Base-by-base conservation (phyloP, 2,329 filamentous ascomycete genomes). In the Delphinella strobiligena region DNA sequence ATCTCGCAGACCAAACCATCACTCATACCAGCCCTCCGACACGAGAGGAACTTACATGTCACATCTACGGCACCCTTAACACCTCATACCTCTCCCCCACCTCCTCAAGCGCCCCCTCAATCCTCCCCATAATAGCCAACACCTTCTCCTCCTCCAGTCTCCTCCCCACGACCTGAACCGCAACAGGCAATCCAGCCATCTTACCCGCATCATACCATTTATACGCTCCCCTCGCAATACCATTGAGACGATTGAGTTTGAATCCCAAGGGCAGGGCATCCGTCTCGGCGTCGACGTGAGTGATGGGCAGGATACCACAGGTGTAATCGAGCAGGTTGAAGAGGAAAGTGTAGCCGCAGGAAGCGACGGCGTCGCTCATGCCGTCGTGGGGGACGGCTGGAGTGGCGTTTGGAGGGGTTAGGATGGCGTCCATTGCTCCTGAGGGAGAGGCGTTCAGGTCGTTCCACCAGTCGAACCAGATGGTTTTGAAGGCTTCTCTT, bases 241-340 rank as follows among this genome's bases (percentile, higher is more conserved):
- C 80, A 49, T 94, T 91, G 37, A 89, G 68, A 40, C 74, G 74
- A 41, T 67, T 70, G 34, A 79, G 57, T 22, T 71, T 72, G 59
- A 80, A 83, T 1, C 60, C 62, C 0, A 63, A 50, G 0, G 86
- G 75, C 42, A 85, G 81, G 0, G 82, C 35, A 53, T 89, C 82
- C 31, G 76, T 66, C 1, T 59, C 53, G 48, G 72, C 71, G 53
- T 94, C 82, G 1, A 95, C 88, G 44, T 87, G 82, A 0, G 84
- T 89, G 1, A 95, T 78, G 0, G 89, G 88, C 16, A 96, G 54
- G 27, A 94, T 76, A 29, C 88, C 88, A 10, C 75, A 74, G 1
- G 82, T 75, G 61, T 95, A 95, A 56, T 95, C 89, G 36, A 95
- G 74, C 53, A 95, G 49, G 52, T 95, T 95, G 66, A 91, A 96